Base-by-base conservation (phyloP, 768 basidiomycete genomes). In the Suillus discolor region DNA sequence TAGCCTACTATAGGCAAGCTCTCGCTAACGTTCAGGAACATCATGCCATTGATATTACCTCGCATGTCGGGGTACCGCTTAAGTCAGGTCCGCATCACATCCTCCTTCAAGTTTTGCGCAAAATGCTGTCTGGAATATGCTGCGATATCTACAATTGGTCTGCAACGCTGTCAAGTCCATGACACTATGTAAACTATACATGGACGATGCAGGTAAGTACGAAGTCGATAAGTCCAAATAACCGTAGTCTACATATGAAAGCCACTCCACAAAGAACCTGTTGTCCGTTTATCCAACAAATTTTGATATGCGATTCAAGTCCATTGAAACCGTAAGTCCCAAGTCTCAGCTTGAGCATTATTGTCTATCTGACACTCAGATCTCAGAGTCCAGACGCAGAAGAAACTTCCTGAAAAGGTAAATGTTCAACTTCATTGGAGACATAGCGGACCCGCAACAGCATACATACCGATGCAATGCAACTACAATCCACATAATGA, bases 401-500 rank as follows among this genome's bases (percentile, higher is more conserved):
- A n/a, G 51, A 15, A 57, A 39, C n/a, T 38, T 23, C 38, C 38
- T 59, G 15, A 59, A 59, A 16, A 38, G 15, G 15, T 16, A 13
- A 39, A 12, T 18, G 16, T 28, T 59, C 23, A 41, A 4, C 3
- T 41, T 39, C n/a, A n/a, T n/a, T n/a, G n/a, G n/a, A n/a, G n/a
- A 8, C 4, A 25, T 16, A 41, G 11, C 8, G 1, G 23, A 18
- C 2, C 0, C 18, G 23, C 23, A 39, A 39, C 3, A 18, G 7
- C 15, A 59, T 11, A 59, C 57, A 25, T 59, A 59, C 57, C 57
- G 9, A 36, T 9, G 11, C 39, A n/a, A 42, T 18, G 18, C 34
- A 28, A 13, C n/a, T 64, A 63, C 61, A 68, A 36, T 18, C 49
- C 25, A 42, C 67, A 68, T 13, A 6, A 31, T n/a, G 47, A 51